A percentile compares a stretch with the other conserved stretches of the same genome.
Evolutionary conservation across 2,329 filamentous ascomycete species (phyloP).

Genomic region (Diaporthe australafricana): DNA sequence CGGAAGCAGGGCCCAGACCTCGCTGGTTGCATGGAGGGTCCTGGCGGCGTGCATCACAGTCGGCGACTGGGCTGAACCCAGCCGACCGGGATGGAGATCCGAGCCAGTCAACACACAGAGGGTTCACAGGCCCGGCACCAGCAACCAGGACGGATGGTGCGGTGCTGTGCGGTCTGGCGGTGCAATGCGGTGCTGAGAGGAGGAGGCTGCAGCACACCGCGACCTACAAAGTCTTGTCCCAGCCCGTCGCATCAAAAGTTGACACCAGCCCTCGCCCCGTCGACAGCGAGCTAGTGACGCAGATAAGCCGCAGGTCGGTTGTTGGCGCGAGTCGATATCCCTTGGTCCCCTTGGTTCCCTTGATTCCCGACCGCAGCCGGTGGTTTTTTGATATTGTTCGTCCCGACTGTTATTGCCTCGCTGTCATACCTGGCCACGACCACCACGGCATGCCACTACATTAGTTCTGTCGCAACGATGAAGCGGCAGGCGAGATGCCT

Average conservation of each 20-base stretch:
- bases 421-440: conserved; percentile 1
- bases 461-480: conserved; percentile 2
- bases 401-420: neutral
- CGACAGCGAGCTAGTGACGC: conserved; percentile 3
- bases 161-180: neutral
- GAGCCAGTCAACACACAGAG: conserved; percentile 20
- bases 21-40: neutral
- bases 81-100: conserved; percentile 14
- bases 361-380: neutral
- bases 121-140: neutral
- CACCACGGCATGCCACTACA: conserved; percentile 13
- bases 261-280: neutral
- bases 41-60: conserved; percentile 22
- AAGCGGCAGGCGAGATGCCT: conserved; percentile 19
- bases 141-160: conserved; percentile 12
- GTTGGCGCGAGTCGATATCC: conserved; percentile 17
- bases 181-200: neutral
- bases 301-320: conserved; percentile 18
- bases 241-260: conserved; percentile 9
- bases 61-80: conserved; percentile 25
- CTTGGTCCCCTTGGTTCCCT: neutral
- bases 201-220: conserved; percentile 14
- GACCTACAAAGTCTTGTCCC: conserved; percentile 11
- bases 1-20: conserved; percentile 12
- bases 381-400: neutral